These are phyloP conservation scores for Cladophialophora exuberans DNA, from an alignment of 2,329 filamentous ascomycete species.

Conservation along the genomic window DNA sequence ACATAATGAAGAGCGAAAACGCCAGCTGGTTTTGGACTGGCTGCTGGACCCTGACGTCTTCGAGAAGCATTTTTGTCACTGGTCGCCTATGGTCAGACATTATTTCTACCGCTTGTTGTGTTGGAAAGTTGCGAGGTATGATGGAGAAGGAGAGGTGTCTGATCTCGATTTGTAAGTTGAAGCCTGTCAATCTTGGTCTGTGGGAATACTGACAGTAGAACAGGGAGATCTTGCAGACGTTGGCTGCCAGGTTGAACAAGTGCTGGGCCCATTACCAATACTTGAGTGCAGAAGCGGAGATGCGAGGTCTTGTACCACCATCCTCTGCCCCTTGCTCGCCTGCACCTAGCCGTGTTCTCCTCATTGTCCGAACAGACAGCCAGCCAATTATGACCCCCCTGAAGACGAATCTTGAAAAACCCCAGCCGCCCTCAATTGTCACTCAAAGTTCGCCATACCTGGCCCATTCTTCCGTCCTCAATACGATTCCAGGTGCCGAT, in stretches of 20 bases:
- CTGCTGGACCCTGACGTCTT: constrained; percentile 76
- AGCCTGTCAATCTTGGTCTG: background rate
- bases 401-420: constrained; percentile 68
- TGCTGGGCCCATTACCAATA: constrained; percentile 81
- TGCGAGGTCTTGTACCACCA: constrained; percentile 59
- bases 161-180: constrained; percentile 68
- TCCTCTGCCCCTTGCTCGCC: constrained; percentile 83
- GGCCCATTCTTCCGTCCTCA: constrained; percentile 42
- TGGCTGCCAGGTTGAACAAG: constrained; percentile 69
- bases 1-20: constrained; percentile 68
- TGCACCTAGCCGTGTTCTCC: constrained; percentile 79
- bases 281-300: constrained; percentile 69
- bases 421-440: constrained; percentile 46
- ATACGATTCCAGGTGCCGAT: constrained; percentile 35
- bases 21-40: constrained; percentile 72
- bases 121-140: constrained; percentile 82
- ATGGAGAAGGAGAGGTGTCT: constrained; percentile 68
- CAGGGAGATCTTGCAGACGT: constrained; percentile 70
- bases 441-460: constrained; percentile 41
- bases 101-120: constrained; percentile 91
- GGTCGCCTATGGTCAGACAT: constrained; percentile 92
- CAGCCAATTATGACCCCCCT: constrained; percentile 56
- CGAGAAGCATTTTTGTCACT: constrained; percentile 83
- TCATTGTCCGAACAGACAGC: constrained; percentile 84
- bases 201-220: constrained; percentile 10